A percentile compares a stretch with the other conserved stretches of the same genome.
Conservation (phyloP, 306 rosid genomes). For the Fragaria nilgerrensis region DNA sequence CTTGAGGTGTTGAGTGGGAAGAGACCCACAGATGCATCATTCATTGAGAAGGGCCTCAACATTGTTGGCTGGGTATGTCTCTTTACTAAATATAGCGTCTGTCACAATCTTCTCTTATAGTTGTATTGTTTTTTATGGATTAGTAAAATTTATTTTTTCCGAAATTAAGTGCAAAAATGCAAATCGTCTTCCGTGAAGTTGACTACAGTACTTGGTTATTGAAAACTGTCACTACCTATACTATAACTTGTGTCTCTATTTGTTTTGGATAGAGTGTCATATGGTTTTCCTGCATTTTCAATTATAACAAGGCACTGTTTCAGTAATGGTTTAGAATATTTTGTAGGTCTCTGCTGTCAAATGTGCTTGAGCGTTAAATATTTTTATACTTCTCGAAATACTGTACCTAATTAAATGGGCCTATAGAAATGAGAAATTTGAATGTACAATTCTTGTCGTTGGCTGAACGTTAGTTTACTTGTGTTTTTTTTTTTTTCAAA, state of each 20-base stretch:
- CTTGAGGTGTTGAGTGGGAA: slow-evolving; percentile 95
- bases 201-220: background rate
- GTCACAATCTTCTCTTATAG: background rate
- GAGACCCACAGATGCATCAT: slow-evolving; percentile 95
- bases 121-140: slow-evolving; percentile 1
- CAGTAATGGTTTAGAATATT: background rate
- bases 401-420: background rate
- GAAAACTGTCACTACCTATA: background rate
- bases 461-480: background rate
- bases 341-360: background rate
- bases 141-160: background rate
- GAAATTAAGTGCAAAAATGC: slow-evolving; percentile 11
- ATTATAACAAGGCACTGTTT: background rate
- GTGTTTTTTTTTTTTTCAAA: background rate
- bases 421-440: background rate
- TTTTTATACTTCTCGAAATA: background rate
- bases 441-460: background rate
- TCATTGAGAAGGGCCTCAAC: slow-evolving; percentile 93
- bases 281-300: background rate
- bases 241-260: background rate
- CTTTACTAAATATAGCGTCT: slow-evolving; percentile 10
- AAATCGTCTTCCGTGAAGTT: background rate
- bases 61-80: slow-evolving; percentile 96
- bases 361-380: background rate
- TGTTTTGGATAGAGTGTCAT: background rate